phyloP scores from a whole-genome alignment of 768 basidiomycete species.

The Lentinula raphanica region DNA sequence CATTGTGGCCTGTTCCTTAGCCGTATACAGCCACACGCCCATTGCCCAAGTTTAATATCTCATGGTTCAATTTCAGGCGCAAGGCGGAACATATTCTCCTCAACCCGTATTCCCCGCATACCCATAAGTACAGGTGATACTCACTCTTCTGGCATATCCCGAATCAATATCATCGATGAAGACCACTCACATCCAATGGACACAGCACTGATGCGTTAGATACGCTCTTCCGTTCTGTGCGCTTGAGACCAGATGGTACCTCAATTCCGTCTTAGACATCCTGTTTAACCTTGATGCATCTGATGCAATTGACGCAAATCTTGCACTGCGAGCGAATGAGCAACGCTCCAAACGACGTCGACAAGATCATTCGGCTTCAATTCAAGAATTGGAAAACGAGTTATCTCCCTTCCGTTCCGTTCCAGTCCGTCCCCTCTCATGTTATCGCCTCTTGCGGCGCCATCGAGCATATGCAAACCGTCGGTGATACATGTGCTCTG shows the following conservation, averaged over 20 bases:
- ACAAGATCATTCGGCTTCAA: neutral
- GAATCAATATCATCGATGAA: no score
- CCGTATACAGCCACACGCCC: neutral
- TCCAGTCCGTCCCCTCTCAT: neutral
- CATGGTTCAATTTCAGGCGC: neutral
- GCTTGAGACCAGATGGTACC: neutral
- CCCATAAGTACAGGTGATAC: neutral
- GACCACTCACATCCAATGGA: neutral
- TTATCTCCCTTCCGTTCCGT: neutral
- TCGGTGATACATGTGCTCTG: neutral
- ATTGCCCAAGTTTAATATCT: neutral
- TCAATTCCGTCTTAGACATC: neutral
- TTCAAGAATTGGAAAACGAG: neutral
- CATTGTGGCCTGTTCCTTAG: neutral
- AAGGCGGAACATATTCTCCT: neutral
- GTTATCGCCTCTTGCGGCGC: neutral
- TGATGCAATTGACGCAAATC: neutral
- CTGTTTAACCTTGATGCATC: neutral
- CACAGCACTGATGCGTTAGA: neutral
- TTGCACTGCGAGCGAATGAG: neutral
- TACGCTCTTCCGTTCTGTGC: neutral
- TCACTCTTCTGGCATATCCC: neutral
- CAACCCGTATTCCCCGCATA: neutral
- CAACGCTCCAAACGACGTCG: neutral
- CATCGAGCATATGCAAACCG: neutral